A percentile compares a stretch with the other conserved stretches of the same genome.
These are phyloP conservation scores for Xylaria palmicola DNA, from an alignment of 495 filamentous ascomycete genomes.

Conservation along the genomic window DNA sequence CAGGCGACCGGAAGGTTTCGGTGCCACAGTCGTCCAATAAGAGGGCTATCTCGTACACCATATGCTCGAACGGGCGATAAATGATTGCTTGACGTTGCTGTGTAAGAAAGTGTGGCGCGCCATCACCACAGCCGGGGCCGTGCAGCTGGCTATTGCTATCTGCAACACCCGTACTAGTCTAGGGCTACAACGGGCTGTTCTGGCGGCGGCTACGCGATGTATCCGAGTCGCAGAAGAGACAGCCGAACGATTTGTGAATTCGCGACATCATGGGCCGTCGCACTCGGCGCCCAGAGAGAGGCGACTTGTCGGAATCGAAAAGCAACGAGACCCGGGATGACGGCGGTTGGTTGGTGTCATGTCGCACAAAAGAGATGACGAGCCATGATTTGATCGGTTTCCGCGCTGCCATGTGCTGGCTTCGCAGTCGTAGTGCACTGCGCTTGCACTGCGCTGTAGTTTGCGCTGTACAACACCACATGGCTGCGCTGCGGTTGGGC, in stretches of 20 bases:
- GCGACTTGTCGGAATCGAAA: background rate
- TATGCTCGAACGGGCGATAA: background rate
- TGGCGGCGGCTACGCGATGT: background rate
- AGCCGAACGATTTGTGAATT: background rate
- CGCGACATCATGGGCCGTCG: background rate
- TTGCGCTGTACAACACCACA: conserved; percentile 9
- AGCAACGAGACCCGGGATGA: background rate
- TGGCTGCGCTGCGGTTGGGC: conserved; percentile 16
- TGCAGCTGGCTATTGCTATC: background rate
- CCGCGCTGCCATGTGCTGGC: background rate
- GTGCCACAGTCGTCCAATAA: background rate
- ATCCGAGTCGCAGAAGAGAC: background rate
- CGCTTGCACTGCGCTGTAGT: too few species aligned
- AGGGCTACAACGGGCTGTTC: background rate
- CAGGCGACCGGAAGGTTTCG: conserved; percentile 6
- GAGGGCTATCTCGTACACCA: background rate
- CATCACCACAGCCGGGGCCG: background rate
- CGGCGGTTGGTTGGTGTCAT: conserved; percentile 1
- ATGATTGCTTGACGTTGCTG: conserved; percentile 2
- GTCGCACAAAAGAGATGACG: conserved; percentile 15
- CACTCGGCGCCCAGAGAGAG: background rate
- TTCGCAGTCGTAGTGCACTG: conserved; percentile 1
- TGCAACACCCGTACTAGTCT: background rate
- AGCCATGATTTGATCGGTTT: background rate
- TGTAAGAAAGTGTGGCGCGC: background rate